Evolutionary conservation across 2,329 filamentous ascomycete genomes (phyloP), one percentile per base, ranked within the genome.

Genomic region (Fusarium stilboides): DNA sequence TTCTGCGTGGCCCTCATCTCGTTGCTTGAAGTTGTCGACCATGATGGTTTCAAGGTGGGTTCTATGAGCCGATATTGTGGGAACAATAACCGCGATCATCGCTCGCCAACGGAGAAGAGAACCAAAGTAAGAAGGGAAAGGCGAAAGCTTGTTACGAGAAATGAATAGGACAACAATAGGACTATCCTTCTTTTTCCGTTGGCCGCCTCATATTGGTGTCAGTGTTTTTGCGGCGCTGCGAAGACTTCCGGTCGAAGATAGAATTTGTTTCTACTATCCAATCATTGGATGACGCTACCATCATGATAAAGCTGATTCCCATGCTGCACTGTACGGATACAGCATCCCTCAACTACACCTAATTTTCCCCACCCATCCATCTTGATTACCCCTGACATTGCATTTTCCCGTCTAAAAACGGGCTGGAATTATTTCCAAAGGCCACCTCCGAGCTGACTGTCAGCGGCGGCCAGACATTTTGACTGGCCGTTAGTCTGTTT

Each of bases 1-100:
- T 53, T 67, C 59, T 66, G 57, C 66, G 58, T 45, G 57, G 42
- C 56, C 69, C 61, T 54, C 63, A 71, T 58, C 50, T 71, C 49
- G 64, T 46, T 37, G 61, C 47, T 65, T 33, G 34, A 47, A 45
- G 17, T 56, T 52, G 51, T 57, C 52, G 56, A 19, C 47, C 15
- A 55, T 50, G 37, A 55, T 53, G 51, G 71, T 62, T 72, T 55
- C 66, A 60, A 63, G 44, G 62, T 62, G 66, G 51, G 46, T 68
- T 73, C 46, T 45, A 52, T 58, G 57, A 70, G 63, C 66, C 63
- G 56, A 69, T 55, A 60, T 57, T 50, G 58, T 61, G 57, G 60
- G 40, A 68, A 61, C 52, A 58, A 62, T 47, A 45, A 56, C 54
- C 57, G 47, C 40, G 70, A 65, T 65, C 66, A 56, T 63, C 57